Evolutionary conservation across 192 early-diverging fungal genomes (phyloP).

Genomic region (Umbelopsis sp.): DNA sequence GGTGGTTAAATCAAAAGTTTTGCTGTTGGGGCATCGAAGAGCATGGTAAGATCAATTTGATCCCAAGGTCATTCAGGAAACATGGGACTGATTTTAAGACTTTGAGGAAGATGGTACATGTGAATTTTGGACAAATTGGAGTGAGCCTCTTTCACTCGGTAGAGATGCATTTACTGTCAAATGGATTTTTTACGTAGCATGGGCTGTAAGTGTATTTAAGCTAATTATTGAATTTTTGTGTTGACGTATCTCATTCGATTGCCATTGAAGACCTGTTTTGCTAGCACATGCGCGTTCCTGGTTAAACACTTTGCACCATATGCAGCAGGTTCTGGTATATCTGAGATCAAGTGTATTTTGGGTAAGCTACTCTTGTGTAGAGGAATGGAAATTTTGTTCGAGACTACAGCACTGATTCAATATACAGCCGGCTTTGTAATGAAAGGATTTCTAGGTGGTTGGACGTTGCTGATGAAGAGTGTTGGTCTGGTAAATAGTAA

Average conservation of each 20-base stretch:
- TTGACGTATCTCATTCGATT: background rate
- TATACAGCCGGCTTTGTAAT: constrained; percentile 86
- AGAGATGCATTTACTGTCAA: constrained; percentile 61
- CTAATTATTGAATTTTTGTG: background rate
- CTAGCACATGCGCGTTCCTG: constrained; percentile 70
- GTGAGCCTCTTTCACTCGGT: constrained; percentile 53
- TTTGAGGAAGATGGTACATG: constrained; percentile 61
- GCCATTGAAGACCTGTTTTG: constrained; percentile 62
- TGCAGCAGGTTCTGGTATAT: constrained; percentile 94
- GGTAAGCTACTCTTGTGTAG: constrained; percentile 34
- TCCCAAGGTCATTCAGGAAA: background rate
- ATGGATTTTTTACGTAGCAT: constrained; percentile 77
- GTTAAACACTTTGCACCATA: constrained; percentile 81
- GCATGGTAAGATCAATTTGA: constrained; percentile 45
- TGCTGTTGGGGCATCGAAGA: constrained; percentile 85
- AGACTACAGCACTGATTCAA: background rate
- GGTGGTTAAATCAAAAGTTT: constrained; percentile 93
- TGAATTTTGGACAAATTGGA: constrained; percentile 75
- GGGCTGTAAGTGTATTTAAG: constrained; percentile 54
- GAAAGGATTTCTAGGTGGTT: constrained; percentile 86
- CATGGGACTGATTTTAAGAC: background rate
- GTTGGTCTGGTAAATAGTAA: constrained; percentile 70
- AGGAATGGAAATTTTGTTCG: background rate
- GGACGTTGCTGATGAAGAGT: constrained; percentile 92
- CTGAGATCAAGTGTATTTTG: constrained; percentile 87